Evolutionary conservation across 1,284 basidiomycete genomes (phyloP).

Genomic region (Trametes hirsuta): DNA sequence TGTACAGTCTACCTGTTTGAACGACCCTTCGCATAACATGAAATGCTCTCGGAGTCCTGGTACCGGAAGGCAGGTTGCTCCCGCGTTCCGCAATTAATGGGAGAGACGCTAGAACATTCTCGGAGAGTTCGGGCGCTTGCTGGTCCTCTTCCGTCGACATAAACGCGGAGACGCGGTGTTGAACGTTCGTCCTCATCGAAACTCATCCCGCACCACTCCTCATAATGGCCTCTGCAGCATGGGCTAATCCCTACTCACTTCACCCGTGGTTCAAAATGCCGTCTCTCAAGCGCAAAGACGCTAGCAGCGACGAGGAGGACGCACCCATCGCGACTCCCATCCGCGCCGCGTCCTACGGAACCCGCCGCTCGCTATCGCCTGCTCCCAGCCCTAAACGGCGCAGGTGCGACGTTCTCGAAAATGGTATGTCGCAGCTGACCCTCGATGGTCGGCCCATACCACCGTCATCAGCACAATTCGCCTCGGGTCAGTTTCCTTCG

Average conservation of each 20-base stretch:
- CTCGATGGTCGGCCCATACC: slow-evolving; percentile 32
- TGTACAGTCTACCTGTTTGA: background rate
- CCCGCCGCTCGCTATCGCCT: slow-evolving; percentile 22
- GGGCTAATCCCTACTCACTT: slow-evolving; percentile 39
- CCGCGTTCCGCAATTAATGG: slow-evolving; percentile 4
- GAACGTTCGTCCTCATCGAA: background rate
- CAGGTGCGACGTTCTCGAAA: slow-evolving; percentile 55
- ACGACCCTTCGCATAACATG: background rate
- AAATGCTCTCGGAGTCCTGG: background rate
- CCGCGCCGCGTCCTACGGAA: slow-evolving; percentile 15
- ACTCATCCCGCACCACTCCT: background rate
- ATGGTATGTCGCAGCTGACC: slow-evolving; percentile 57
- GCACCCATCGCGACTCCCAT: slow-evolving; percentile 9
- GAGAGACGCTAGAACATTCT: slow-evolving; percentile 22
- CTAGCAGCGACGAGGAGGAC: slow-evolving; percentile 28
- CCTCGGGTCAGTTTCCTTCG: slow-evolving; percentile 6
- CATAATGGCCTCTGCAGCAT: slow-evolving; percentile 34
- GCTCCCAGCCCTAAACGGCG: slow-evolving; percentile 49
- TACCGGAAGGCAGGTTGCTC: background rate
- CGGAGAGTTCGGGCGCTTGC: slow-evolving; percentile 21
- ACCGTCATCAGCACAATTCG: slow-evolving; percentile 7
- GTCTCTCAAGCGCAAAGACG: slow-evolving; percentile 52
- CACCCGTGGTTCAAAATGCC: slow-evolving; percentile 60
- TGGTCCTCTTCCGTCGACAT: slow-evolving; percentile 18
- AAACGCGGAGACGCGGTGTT: background rate